Conservation (phyloP, 2,329 filamentous ascomycete species). For the Phoma sp. region DNA sequence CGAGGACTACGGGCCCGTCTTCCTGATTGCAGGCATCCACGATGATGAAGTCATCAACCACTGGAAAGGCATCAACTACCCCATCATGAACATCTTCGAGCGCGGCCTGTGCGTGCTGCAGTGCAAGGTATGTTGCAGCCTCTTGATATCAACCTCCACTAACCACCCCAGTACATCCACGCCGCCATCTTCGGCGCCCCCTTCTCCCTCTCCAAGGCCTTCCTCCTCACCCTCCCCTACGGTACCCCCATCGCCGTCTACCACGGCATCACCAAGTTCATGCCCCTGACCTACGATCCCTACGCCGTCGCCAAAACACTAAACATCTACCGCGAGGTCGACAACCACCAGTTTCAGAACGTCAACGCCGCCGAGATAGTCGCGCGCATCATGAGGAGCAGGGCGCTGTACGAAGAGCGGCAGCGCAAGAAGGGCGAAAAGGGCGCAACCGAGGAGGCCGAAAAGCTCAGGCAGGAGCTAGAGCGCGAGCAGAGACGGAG, state of each 20-base stretch:
- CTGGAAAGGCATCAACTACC: conserved; percentile 98
- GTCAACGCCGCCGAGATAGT: conserved; percentile 96
- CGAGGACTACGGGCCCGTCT: conserved; percentile 80
- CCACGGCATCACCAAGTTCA: conserved; percentile 94
- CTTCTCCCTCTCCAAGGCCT: conserved; percentile 81
- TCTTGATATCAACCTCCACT: background rate
- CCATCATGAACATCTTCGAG: conserved; percentile 99
- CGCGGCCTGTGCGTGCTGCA: conserved; percentile 94
- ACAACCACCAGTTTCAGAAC: conserved; percentile 77
- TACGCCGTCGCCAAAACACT: conserved; percentile 82
- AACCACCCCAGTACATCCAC: conserved; percentile 73
- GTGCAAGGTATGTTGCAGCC: conserved; percentile 87
- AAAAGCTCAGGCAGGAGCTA: conserved; percentile 47
- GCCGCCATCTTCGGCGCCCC: conserved; percentile 89
- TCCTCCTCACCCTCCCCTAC: conserved; percentile 76
- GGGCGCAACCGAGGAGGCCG: conserved; percentile 71
- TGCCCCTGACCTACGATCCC: conserved; percentile 66
- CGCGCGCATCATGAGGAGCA: conserved; percentile 83
- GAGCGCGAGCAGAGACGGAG: conserved; percentile 45
- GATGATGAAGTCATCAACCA: conserved; percentile 94
- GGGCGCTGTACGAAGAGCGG: conserved; percentile 87
- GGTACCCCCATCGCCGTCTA: conserved; percentile 79
- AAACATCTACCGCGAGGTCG: conserved; percentile 83
- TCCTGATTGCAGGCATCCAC: conserved; percentile 92
- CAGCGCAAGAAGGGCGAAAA: conserved; percentile 92